Evolutionary conservation across 768 basidiomycete genomes (phyloP).

Genomic region (Saitozyma sp.): DNA sequence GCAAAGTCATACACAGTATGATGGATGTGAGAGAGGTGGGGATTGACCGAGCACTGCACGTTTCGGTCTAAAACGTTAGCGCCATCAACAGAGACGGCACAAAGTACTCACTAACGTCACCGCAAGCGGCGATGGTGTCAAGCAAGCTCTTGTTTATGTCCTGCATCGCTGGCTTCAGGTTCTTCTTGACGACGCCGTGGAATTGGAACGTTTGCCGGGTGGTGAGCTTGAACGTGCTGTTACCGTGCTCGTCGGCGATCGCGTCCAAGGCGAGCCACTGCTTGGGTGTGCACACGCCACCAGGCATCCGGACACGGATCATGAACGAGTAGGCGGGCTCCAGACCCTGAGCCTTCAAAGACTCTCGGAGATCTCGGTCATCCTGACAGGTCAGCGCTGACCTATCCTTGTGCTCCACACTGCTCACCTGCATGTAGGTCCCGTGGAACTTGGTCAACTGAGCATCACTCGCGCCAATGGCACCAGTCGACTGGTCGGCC

Average conservation of each 20-base stretch:
- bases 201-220: slow-evolving; percentile 99
- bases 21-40: slow-evolving; percentile 81
- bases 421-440: slow-evolving; percentile 51
- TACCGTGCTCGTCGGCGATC: slow-evolving; percentile 93
- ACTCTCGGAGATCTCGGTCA: slow-evolving; percentile 96
- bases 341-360: slow-evolving; percentile 83
- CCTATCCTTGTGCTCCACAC: slow-evolving; percentile 53
- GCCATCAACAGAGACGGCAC: slow-evolving; percentile 38
- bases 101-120: slow-evolving; percentile 96
- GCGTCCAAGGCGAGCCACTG: slow-evolving; percentile 97
- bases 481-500: slow-evolving; percentile 78
- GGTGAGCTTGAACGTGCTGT: slow-evolving; percentile 92
- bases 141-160: slow-evolving; percentile 86
- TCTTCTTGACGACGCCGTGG: slow-evolving; percentile 96
- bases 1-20: slow-evolving; percentile 78
- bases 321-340: slow-evolving; percentile 98
- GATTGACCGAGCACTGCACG: slow-evolving; percentile 87
- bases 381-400: slow-evolving; percentile 95
- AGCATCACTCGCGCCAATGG: slow-evolving; percentile 81
- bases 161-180: slow-evolving; percentile 94
- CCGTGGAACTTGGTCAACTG: slow-evolving; percentile 91
- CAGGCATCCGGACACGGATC: slow-evolving; percentile 96
- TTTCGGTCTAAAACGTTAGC: slow-evolving; percentile 61
- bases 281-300: slow-evolving; percentile 83
- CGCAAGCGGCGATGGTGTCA: slow-evolving; percentile 96